Conservation (phyloP, 2,329 filamentous ascomycete genomes). For the Rachicladosporium sp. region DNA sequence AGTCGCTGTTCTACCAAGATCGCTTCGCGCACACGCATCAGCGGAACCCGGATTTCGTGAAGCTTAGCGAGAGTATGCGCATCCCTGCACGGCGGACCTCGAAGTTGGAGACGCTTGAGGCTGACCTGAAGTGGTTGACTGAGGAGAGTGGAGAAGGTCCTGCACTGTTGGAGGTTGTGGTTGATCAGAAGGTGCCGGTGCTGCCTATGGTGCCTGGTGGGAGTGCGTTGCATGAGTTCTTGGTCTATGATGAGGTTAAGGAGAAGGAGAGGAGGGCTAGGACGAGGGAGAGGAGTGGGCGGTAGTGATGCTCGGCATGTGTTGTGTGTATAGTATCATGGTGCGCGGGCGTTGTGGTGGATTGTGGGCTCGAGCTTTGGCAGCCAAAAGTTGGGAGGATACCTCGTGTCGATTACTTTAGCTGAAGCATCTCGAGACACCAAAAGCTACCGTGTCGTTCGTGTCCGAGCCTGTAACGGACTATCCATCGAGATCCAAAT, state of each 20-base stretch:
- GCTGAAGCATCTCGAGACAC: no score
- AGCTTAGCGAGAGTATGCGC: slow-evolving; percentile 82
- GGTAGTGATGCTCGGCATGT: slow-evolving; percentile 19
- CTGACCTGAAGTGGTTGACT: slow-evolving; percentile 77
- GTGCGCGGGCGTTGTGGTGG: no score
- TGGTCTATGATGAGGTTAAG: slow-evolving; percentile 65
- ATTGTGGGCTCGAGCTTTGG: no score
- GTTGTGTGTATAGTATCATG: not conserved
- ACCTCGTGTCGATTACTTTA: no score
- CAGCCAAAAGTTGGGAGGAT: no score
- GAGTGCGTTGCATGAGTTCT: slow-evolving; percentile 78
- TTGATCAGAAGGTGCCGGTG: slow-evolving; percentile 84
- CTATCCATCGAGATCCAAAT: no score
- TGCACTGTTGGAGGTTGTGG: slow-evolving; percentile 80
- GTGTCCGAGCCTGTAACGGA: no score
- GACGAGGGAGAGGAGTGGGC: slow-evolving; percentile 26
- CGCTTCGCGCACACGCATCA: slow-evolving; percentile 88
- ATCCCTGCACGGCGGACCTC: slow-evolving; percentile 60
- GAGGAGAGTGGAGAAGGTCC: slow-evolving; percentile 64
- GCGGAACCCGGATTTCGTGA: slow-evolving; percentile 90
- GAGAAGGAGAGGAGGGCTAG: slow-evolving; percentile 26
- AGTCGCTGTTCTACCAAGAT: slow-evolving; percentile 93
- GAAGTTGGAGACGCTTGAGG: slow-evolving; percentile 65
- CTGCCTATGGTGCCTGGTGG: slow-evolving; percentile 93
- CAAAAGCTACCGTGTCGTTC: no score